phyloP scores from a whole-genome alignment of 805 yeast genomes.

The Yarrowia hollandica region DNA sequence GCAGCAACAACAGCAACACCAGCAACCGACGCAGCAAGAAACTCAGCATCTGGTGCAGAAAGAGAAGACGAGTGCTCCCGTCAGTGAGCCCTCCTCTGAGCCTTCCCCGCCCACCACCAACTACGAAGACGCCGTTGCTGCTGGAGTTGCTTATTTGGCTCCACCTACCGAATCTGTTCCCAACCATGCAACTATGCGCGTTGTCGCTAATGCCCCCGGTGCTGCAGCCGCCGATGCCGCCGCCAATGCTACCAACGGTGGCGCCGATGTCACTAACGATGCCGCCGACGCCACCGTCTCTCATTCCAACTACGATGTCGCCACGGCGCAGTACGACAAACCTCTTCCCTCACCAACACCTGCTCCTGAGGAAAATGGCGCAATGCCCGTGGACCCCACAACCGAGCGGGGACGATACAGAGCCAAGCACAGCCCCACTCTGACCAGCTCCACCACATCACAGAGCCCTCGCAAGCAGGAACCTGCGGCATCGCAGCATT shows the following conservation, averaged over 20 bases:
- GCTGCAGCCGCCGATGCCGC: background rate
- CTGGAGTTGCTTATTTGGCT: background rate
- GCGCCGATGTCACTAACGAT: background rate
- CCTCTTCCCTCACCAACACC: background rate
- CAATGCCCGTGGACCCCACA: background rate
- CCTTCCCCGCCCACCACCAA: too few relatives aligned
- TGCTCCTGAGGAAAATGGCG: background rate
- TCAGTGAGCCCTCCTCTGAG: too few relatives aligned
- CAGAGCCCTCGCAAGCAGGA: too few relatives aligned
- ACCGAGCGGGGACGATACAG: constrained; percentile 6
- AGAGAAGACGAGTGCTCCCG: too few relatives aligned
- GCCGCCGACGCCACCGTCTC: background rate
- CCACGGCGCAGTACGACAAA: background rate
- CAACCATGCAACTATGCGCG: too few relatives aligned
- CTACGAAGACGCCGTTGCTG: constrained; percentile 7
- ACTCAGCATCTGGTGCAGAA: background rate
- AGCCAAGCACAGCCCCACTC: constrained; percentile 8
- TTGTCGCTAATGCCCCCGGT: background rate
- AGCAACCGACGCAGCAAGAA: background rate
- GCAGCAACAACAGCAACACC: background rate
- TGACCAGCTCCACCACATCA: background rate
- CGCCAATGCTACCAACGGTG: background rate
- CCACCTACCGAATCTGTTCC: background rate
- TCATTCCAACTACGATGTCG: background rate
- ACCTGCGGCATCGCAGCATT: too few relatives aligned